phyloP scores from a whole-genome alignment of 2,329 filamentous ascomycete species.

The Cytospora schulzeri region DNA sequence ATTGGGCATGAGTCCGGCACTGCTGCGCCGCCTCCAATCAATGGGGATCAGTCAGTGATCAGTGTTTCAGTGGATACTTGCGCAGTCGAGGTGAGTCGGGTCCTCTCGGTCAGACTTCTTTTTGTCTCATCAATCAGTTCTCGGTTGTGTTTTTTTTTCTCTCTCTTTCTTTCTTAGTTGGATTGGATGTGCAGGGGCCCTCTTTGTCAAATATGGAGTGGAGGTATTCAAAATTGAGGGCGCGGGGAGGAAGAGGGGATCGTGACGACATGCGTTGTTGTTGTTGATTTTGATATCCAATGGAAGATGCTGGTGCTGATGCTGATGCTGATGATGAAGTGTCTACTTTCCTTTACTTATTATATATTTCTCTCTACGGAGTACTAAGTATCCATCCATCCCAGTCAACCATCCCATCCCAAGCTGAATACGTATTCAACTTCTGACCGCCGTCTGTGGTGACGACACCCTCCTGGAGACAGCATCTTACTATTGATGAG shows the following conservation, averaged over 20 bases:
- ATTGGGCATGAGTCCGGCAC: not conserved
- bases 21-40: not conserved
- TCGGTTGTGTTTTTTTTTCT: no score
- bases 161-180: not conserved
- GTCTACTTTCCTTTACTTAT: not conserved
- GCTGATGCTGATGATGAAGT: not conserved
- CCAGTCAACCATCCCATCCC: no score
- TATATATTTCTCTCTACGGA: not conserved
- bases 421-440: no score
- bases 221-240: not conserved
- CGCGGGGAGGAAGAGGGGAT: no score
- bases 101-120: not conserved
- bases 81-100: not conserved
- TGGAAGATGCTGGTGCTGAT: no score
- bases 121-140: not conserved
- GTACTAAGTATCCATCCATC: not conserved
- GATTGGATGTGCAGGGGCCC: not conserved
- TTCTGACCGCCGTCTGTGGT: slow-evolving; percentile 1
- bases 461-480: slow-evolving; percentile 7
- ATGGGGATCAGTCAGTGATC: not conserved
- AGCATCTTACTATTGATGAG: slow-evolving; percentile 21
- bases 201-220: not conserved
- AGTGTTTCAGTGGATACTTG: not conserved
- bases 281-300: not conserved
- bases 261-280: not conserved